Evolutionary conservation across 2,329 filamentous ascomycete genomes (phyloP), one percentile per base, ranked within the genome.

Genomic region (Pestalotiopsis sp.): DNA sequence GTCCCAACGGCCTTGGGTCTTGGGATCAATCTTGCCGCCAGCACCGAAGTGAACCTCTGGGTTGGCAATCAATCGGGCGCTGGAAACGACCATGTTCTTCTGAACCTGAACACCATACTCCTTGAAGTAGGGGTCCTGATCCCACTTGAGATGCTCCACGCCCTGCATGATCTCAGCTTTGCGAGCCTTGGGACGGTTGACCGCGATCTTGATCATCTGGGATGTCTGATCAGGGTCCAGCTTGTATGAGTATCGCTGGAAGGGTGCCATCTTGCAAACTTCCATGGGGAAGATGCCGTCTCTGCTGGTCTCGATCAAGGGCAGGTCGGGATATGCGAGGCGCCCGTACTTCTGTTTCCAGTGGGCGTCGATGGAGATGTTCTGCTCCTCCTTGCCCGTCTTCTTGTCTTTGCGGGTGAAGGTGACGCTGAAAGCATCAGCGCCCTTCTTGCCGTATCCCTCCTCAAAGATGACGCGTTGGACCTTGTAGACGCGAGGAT

Each of bases 151-250:
- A 72, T 92, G 87, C 0, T 81, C 76, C 9, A 97, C 87, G 17
- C 92, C 92, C 3, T 87, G 78, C 63, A 90, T 81, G 73, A 98
- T 94, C 23, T 92, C 88, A 0, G 78, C 74, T 72, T 89, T 87
- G n/a, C 96, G 92, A 38, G 90, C 78, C 0, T 79, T 77, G 0
- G 96, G 96, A 1, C 91, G 87, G 5, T 92, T 93, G 4, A 97
- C 95, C 0, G 95, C 95, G 74, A 95, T 94, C 79, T 92, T 95
- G 83, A 99, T 98, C 96, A 99, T 99, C 4, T 87, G 81, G 0
- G 91, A 83, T 0, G 95, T 98, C 81, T 93, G 86, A 0, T 75
- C 67, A 0, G 86, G 83, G 66, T 86, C 86, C 1, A 92, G 78
- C 79, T 92, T 92, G 80, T 83, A 91, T 0, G 83, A 82, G 71